Evolutionary conservation across 2,329 filamentous ascomycete species (phyloP).

Genomic region (Zymoseptoria crescenta): DNA sequence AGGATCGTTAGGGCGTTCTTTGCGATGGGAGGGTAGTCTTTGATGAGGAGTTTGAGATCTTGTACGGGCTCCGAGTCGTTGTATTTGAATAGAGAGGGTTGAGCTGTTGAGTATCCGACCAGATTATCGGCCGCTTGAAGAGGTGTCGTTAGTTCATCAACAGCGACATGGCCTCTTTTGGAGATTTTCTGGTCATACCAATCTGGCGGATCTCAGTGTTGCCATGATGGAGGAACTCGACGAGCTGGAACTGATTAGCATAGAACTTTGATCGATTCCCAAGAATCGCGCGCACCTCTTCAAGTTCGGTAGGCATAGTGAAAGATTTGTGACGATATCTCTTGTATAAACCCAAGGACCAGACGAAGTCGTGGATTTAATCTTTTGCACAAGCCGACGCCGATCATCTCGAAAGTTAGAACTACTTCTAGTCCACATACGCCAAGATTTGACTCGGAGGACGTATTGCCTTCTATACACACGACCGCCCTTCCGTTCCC

Average conservation of each 20-base stretch:
- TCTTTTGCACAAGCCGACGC: background rate
- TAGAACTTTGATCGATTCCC: background rate
- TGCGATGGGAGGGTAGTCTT: constrained; percentile 86
- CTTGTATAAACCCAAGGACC: background rate
- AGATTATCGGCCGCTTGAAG: constrained; percentile 69
- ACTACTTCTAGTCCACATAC: no score
- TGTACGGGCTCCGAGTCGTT: constrained; percentile 70
- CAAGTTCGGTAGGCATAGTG: constrained; percentile 43
- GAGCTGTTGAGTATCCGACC: constrained; percentile 69
- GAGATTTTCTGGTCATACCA: constrained; percentile 39
- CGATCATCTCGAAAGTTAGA: background rate
- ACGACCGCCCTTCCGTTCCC: no score
- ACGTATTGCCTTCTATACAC: background rate
- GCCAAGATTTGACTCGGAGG: background rate
- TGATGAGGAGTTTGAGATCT: constrained; percentile 77
- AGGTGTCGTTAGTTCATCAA: constrained; percentile 9
- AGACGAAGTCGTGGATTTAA: background rate
- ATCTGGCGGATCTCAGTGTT: constrained; percentile 85
- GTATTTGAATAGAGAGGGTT: constrained; percentile 76
- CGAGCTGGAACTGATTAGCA: constrained; percentile 51
- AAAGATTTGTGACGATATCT: constrained; percentile 6
- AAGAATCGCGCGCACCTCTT: constrained; percentile 34
- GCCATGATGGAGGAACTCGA: constrained; percentile 86
- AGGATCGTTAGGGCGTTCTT: constrained; percentile 87
- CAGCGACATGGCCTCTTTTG: background rate